Base-by-base conservation (phyloP, 495 filamentous ascomycete genomes). In the Neurospora discreta region DNA sequence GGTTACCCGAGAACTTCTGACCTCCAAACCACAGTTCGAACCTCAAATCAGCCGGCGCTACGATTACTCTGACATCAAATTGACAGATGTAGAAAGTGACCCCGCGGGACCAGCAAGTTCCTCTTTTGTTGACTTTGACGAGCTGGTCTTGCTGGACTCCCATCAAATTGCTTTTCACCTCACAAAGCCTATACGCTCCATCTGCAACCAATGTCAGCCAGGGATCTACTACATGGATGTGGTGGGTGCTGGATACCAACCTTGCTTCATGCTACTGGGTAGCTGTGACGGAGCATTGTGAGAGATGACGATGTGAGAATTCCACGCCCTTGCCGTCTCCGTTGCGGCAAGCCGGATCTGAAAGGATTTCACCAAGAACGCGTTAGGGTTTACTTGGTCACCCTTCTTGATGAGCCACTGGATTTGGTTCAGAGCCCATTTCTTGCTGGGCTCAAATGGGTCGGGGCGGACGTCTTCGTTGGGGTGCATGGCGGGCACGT, bases 331-430 rank as follows among this genome's bases (percentile, higher is more conserved):
- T 16, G 76, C 76, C 39, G 82, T 72, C 43, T 82, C 78, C 3
- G 81, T 82, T 1, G 76, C 80, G 6, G 79, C 77, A 39, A 87
- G 76, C 60, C 84, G 84, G n/a, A 86, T 76, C 60, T 80, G 79
- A 72, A 85, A 87, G 11, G 77, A 77, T 69, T 84, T 82, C 11
- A 73, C 75, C 1, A 86, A 77, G 3, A 82, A 82, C 10, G 69
- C 76, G 72, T 74, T 82, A 16, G 78, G 81, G 73, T 73, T 80
- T 67, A 81, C 76, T 5, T 71, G 73, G 36, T 81, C 83, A 39
- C 84, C 86, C 80, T 87, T 86, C 68, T 78, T 82, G 23, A 89
- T 82, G 43, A 89, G 77, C 87, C 87, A 89, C 67, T 88, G 82
- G 58, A 89, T 83, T 75, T 88, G 86, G 52, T 83, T 77, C 30